Base-by-base conservation (phyloP, 768 basidiomycete species). In the Phylloporus arenicola region DNA sequence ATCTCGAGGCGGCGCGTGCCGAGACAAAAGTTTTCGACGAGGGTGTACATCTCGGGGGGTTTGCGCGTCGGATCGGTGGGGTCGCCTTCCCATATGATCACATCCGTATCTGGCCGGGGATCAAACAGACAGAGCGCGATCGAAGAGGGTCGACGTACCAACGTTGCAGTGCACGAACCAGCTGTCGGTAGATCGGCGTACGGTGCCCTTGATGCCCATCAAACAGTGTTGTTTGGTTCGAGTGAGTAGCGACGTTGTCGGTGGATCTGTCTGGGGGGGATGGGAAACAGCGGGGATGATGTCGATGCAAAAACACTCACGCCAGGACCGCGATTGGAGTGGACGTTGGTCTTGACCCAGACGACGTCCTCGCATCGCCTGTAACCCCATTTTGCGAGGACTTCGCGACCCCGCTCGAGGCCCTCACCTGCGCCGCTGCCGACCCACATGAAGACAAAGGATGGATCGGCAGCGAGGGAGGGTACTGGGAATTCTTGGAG, bases 111-210 rank as follows among this genome's bases (percentile, higher is more conserved):
- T 92, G 53, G 39, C 5, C 2, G 10, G 13, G 12, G 31, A 22
- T 8, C 19, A 29, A 1, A 8, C 10, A n/a, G 31, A 3, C 34
- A n/a, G 17, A 3, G 35, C 58, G 41, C 19, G 14, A 6, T 5
- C 44, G 20, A 27, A 4, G 16, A 3, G 14, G 25, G 24, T 2
- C 10, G 47, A 56, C 89, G 45, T 65, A 89, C 90, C 92, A 57
- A 99, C 88, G 69, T 99, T 99, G 64, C 94, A 97, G 68, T 99
- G 95, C 0, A 96, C 95, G 68, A 98, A 94, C 86, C 91, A 90
- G 52, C 84, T 86, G 65, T 99, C 96, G 1, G 88, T 94, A 17
- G 90, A 91, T 27, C 96, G 79, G 20, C 95, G 82, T 12, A 99
- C 95, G 2, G 96, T 98, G 13, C 96, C 96, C 43, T 92, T 82